Evolutionary conservation across 2,329 filamentous ascomycete genomes (phyloP), one percentile per base, ranked within the genome.

Genomic region (Monilinia vaccinii-corymbosi): DNA sequence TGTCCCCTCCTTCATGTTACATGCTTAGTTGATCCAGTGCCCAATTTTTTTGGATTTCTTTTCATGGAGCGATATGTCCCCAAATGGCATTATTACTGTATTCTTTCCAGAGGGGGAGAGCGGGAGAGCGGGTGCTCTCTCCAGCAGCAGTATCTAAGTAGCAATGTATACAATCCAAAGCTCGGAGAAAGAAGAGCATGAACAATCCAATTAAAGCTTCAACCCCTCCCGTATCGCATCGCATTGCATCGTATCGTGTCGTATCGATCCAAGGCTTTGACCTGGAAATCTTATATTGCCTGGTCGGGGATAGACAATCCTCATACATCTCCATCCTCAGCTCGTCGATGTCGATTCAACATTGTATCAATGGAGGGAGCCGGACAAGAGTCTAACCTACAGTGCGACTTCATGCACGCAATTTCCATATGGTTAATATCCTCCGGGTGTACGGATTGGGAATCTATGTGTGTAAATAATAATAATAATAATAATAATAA

Each of bases 181-280:
- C 38, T 53, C 18, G 38, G 51, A 21, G 11, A 18, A 44, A 32
- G 38, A 23, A 32, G 38, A 23, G 51, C 51, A 55, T 55, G 51
- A 55, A 55, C 34, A 23, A 55, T 45, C 51, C 51, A 55, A 55
- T 55, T 28, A 55, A 53, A 55, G 51, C n/a, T 44, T 55, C 13
- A 42, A 53, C 50, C 50, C 38, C 50, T 53, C 50, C 16, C 38
- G 7, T 42, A 42, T 42, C 40, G 28, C 44, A 53, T 53, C 38
- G 38, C 32, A 53, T 44, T 5, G n/a, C n/a, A n/a, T n/a, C n/a
- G n/a, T n/a, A n/a, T n/a, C n/a, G n/a, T n/a, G n/a, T n/a, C n/a
- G n/a, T n/a, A n/a, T n/a, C n/a, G 9, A 14, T 52, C 31, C 36
- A 52, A 42, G 50, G 50, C 50, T 53, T 53, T 53, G 25, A 42